Base-by-base conservation (phyloP, 805 yeast species). In the Tetrapisispora namnaoensis region DNA sequence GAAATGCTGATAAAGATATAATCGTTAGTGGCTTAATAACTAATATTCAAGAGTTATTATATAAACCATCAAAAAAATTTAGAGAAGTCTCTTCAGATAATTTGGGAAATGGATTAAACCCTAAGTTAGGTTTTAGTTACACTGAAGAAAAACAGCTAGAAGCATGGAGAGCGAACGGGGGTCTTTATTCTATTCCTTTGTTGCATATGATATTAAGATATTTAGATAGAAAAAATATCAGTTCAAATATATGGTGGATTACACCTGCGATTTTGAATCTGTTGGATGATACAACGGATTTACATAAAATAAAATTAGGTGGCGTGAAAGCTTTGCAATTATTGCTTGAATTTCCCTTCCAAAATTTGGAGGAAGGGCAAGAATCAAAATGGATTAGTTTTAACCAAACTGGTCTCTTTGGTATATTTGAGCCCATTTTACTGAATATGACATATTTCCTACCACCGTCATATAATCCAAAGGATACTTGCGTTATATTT, bases 221-320 rank as follows among this genome's bases (percentile, higher is more conserved):
- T 49, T 27, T 63, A 27, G 42, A 46, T 17, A 50, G 51, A 24
- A 46, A 46, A 22, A 51, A 58, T n/a, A 45, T 65, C 1, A 59
- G 66, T 4, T 41, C 58, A 2, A 58, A 64, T 50, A 37, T 65
- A 20, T 53, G 65, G 55, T 65, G 69, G 69, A 59, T 65, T 13
- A 56, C 58, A 8, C 68, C 69, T 2, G 67, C 66, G 2, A 60
- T 65, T 13, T 47, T 64, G 22, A 63, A 63, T 47, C 40, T 64
- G 7, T 32, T 65, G 41, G 68, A 64, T 44, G 62, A 63, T 47
- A 58, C 65, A 1, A 54, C 56, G 9, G 63, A 63, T 47, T 32
- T 60, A 14, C 44, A 42, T 10, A 51, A 54, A 14, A 53, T 64
- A 1, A 61, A 59, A 49, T 40, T 65, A 11, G 49, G 48, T 24